These are phyloP conservation scores for Apiospora rasikravindrae DNA, from an alignment of 2,329 filamentous ascomycete species.

Conservation along the genomic window DNA sequence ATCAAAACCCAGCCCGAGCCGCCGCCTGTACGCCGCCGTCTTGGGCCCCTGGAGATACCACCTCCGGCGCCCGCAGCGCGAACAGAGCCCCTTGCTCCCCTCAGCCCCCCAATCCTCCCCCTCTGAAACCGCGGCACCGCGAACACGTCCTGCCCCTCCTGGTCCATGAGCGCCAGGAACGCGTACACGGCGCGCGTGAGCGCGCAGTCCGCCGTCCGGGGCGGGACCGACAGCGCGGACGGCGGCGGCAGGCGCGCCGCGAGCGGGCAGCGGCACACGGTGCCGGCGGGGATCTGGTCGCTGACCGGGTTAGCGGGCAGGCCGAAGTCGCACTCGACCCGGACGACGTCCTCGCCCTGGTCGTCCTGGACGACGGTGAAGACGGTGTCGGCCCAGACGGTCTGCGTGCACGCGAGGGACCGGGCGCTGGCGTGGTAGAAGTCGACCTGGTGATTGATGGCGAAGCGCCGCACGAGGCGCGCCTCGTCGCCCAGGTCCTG, in stretches of 20 bases:
- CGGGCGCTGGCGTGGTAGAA: not conserved
- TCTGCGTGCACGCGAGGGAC: not conserved
- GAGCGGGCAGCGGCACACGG: not conserved
- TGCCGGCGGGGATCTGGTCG: slow-evolving; percentile 6
- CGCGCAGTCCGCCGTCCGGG: not conserved
- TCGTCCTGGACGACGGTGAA: not conserved
- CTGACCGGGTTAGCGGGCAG: not conserved
- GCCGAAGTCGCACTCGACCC: not conserved
- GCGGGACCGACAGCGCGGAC: not conserved
- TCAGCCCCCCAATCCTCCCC: not conserved
- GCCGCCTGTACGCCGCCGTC: not conserved
- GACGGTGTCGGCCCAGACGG: not conserved
- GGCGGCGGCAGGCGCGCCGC: not conserved
- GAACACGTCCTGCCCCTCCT: not conserved
- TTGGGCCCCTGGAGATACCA: slow-evolving; percentile 8
- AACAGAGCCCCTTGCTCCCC: not conserved
- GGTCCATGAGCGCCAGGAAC: not conserved
- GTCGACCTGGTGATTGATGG: slow-evolving; percentile 1
- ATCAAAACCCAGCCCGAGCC: not conserved
- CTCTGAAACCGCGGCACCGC: not conserved
- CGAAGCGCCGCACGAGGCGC: slow-evolving; percentile 6
- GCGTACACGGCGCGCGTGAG: slow-evolving; percentile 4
- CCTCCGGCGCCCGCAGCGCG: not conserved
- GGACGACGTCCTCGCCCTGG: not conserved
- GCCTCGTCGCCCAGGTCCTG: slow-evolving; percentile 3